Evolutionary conservation across 495 filamentous ascomycete species (phyloP).

Genomic region (Trichocladium antarcticum): DNA sequence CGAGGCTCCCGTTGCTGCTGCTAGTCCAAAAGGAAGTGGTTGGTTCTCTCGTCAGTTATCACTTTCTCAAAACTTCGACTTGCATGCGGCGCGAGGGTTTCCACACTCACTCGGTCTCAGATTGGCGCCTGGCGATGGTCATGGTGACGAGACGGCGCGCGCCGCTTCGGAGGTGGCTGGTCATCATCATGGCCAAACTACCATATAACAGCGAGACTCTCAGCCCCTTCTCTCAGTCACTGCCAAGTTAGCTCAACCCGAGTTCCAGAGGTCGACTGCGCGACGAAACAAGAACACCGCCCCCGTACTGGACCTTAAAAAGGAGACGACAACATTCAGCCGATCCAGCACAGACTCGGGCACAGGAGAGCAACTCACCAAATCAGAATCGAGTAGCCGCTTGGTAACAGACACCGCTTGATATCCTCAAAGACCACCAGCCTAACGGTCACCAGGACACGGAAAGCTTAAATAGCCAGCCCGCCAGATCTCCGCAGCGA

Average conservation of each 20-base stretch:
- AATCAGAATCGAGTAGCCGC: neutral
- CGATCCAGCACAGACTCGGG: no score
- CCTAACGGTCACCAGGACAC: neutral
- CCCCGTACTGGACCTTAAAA: no score
- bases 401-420: neutral
- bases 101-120: constrained; percentile 2
- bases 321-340: no score
- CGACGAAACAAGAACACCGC: no score
- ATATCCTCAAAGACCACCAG: neutral
- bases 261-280: neutral
- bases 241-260: neutral
- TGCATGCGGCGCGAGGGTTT: constrained; percentile 2
- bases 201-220: neutral
- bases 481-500: neutral
- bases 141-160: no score
- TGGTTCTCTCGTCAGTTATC: constrained; percentile 20
- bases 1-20: constrained; percentile 2
- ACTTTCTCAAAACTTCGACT: neutral
- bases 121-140: neutral
- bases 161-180: no score
- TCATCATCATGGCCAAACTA: neutral
- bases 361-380: no score
- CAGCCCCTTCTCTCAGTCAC: neutral
- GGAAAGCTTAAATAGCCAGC: neutral
- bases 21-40: neutral